phyloP scores from a whole-genome alignment of 1,139 yeast genomes.

The Pichia sp. region DNA sequence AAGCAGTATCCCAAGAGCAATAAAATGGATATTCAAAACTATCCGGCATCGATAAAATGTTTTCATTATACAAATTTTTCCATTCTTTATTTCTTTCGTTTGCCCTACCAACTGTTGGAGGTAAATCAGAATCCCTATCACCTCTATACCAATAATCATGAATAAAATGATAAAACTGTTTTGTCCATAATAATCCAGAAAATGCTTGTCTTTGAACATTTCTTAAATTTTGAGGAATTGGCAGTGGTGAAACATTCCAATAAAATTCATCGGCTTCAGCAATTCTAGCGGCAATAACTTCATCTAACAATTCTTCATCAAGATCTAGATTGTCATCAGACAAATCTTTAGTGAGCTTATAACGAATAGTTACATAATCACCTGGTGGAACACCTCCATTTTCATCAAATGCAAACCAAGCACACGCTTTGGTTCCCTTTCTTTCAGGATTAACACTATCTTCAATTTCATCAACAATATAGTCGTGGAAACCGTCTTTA shows the following conservation, averaged over 20 bases:
- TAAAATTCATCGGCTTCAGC: constrained; percentile 93
- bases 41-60: constrained; percentile 85
- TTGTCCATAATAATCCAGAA: constrained; percentile 92
- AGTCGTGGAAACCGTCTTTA: constrained; percentile 91
- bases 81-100: constrained; percentile 82
- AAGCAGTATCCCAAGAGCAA: constrained; percentile 97
- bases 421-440: constrained; percentile 71
- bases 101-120: constrained; percentile 76
- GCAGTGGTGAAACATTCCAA: constrained; percentile 84
- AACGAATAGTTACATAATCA: constrained; percentile 82
- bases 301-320: constrained; percentile 75
- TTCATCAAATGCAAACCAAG: constrained; percentile 74
- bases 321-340: constrained; percentile 42
- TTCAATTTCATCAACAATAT: constrained; percentile 54
- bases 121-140: constrained; percentile 66
- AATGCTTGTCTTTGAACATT: constrained; percentile 90
- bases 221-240: constrained; percentile 75
- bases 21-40: constrained; percentile 97
- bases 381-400: constrained; percentile 79
- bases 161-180: constrained; percentile 85
- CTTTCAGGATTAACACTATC: constrained; percentile 63
- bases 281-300: constrained; percentile 65
- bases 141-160: constrained; percentile 88
- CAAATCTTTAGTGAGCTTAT: constrained; percentile 44
- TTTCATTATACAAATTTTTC: constrained; percentile 87